Evolutionary conservation across 306 rosid species (phyloP), one percentile per base, ranked within the genome.

Genomic region (Prunus campanulata): DNA sequence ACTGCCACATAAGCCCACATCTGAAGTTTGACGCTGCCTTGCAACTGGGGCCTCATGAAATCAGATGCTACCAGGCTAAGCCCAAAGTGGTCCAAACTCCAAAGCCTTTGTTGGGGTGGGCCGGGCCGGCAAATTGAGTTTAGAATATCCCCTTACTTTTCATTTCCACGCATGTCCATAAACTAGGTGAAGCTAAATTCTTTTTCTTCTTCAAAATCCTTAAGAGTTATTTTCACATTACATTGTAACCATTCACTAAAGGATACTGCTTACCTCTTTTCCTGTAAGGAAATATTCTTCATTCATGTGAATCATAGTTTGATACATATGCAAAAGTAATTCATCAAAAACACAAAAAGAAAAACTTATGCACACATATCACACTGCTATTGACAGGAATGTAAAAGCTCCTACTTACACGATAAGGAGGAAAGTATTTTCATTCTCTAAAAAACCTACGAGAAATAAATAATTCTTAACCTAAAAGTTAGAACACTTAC

Each of bases 31-130:
- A 70, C 2, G n/a, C 47, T 78, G 3, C 35, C 6, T 54, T 83
- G 89, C 3, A 87, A 52, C 82, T 70, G 80, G 8, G 87, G 14
- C 6, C 82, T 83, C 87, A 87, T 69, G 18, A 85, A 87, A 42
- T 80, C 84, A 25, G 35, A 11, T 60, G 19, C 18, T 24, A 0
- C 39, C 68, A 25, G 35, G 39, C 35, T 63, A 22, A 63, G 47
- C 68, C 46, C n/a, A 8, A 63, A 7, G 30, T 63, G 68, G 20
- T 30, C 5, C 68, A 30, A 8, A 3, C 9, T 30, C 4, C 68
- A 63, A 18, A 3, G 5, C 13, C 2, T 30, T 63, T 30, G 24
- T 15, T 61, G 13, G 2, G 68, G 12, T 63, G 13, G 42, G 3
- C 32, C 12, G 46, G 24, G 19, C 24, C 12, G 13, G 47, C 18